phyloP scores from a whole-genome alignment of 108 stramenopile genomes.

The Pseudonitzschia pungens region DNA sequence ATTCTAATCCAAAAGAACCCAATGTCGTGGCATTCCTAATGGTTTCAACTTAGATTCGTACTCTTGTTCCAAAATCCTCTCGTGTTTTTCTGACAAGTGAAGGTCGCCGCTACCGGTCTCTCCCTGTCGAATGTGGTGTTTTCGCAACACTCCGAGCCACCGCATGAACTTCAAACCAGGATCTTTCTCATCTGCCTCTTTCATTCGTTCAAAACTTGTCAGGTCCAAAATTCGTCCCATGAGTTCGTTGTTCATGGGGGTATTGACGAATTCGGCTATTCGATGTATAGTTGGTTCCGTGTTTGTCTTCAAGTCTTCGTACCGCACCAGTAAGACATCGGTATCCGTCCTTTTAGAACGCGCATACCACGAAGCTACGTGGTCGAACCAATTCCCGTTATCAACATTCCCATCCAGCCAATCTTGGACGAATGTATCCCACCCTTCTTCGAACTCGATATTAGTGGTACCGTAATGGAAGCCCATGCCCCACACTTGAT shows the following conservation, averaged over 20 bases:
- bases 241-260: background rate
- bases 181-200: background rate
- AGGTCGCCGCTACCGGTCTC: background rate
- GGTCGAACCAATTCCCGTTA: slow-evolving; percentile 1
- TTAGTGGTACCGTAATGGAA: background rate
- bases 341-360: background rate
- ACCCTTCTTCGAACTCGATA: background rate
- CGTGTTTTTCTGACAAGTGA: background rate
- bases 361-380: background rate
- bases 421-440: slow-evolving; percentile 1
- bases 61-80: background rate
- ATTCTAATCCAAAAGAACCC: background rate
- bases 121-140: slow-evolving; percentile 3
- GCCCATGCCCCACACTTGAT: slow-evolving; percentile 1
- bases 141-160: background rate
- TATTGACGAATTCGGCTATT: background rate
- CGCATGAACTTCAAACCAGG: background rate
- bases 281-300: background rate
- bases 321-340: background rate
- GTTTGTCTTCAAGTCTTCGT: background rate
- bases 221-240: background rate
- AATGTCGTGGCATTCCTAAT: background rate
- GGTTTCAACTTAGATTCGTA: slow-evolving; percentile 2
- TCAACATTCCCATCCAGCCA: slow-evolving; percentile 3
- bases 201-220: slow-evolving; percentile 5